Conservation (phyloP, 2,329 filamentous ascomycete genomes). For the Xylariaceae sp. region DNA sequence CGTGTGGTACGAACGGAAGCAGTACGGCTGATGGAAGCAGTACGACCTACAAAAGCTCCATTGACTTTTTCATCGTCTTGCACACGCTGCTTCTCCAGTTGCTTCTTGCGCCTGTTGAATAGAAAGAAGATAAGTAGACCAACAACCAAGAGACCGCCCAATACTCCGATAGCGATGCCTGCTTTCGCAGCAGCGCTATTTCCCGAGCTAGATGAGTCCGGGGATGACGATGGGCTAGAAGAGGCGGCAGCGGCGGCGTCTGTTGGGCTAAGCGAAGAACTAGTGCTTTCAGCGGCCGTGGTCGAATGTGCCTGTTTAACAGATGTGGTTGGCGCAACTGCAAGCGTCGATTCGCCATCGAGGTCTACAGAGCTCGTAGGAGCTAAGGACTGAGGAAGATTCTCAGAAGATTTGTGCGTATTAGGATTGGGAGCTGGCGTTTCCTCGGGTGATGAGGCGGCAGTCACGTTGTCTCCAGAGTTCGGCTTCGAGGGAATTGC, state of each 20-base stretch:
- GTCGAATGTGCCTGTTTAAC: conserved; percentile 21
- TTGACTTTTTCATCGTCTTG: conserved; percentile 70
- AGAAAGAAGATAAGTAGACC: conserved; percentile 74
- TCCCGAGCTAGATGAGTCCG: conserved; percentile 31
- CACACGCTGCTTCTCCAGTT: conserved; percentile 57
- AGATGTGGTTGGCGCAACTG: conserved; percentile 12
- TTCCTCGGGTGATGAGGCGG: conserved; percentile 13
- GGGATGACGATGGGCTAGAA: conserved; percentile 29
- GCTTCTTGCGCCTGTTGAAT: conserved; percentile 73
- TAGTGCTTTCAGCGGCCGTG: conserved; percentile 29
- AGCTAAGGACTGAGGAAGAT: conserved; percentile 20
- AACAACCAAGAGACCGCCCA: conserved; percentile 71
- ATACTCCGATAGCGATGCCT: conserved; percentile 82
- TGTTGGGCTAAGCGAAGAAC: conserved; percentile 18
- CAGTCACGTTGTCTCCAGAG: conserved; percentile 15
- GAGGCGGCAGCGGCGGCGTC: conserved; percentile 33
- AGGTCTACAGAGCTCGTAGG: conserved; percentile 22
- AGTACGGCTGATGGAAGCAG: conserved; percentile 36
- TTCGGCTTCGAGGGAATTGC: conserved; percentile 1
- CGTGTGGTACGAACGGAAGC: conserved; percentile 46
- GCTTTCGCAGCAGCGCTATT: conserved; percentile 63
- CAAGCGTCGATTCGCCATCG: conserved; percentile 17
- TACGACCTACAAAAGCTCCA: conserved; percentile 44
- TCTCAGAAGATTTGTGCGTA: conserved; percentile 4
- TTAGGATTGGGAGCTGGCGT: conserved; percentile 10